Percentiles rank a stretch among this genome's conserved stretches.
These are phyloP conservation scores for Aspergillus mulundensis DNA, from an alignment of 495 filamentous ascomycete genomes.

Conservation along the genomic window DNA sequence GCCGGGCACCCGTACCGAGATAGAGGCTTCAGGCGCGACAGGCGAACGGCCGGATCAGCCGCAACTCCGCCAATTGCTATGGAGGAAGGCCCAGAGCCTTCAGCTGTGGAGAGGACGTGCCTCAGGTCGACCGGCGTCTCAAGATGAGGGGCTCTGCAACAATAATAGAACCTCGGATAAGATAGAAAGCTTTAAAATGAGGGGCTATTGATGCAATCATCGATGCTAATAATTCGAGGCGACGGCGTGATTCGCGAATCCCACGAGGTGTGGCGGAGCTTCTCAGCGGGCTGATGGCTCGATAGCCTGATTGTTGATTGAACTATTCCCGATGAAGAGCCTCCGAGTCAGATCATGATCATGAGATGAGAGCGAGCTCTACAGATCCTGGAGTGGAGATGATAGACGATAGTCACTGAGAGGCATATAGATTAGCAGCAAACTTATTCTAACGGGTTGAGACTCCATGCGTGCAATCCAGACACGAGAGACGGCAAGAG, in stretches of 20 bases:
- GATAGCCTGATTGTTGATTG: conserved; percentile 4
- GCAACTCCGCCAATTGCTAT: neutral
- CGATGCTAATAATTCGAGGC: neutral
- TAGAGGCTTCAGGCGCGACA: neutral
- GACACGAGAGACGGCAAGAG: neutral
- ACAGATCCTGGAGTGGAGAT: conserved; percentile 1
- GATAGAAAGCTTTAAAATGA: conserved; percentile 8
- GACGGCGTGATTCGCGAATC: conserved; percentile 1
- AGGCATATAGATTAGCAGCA: neutral
- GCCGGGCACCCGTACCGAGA: too few species aligned
- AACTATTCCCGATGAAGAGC: neutral
- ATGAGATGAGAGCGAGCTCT: neutral
- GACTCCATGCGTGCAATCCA: neutral
- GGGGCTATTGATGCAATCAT: conserved; percentile 5
- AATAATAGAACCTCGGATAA: conserved; percentile 3
- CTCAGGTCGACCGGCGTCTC: conserved; percentile 18
- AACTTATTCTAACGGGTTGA: neutral
- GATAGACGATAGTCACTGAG: neutral
- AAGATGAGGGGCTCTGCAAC: conserved; percentile 17
- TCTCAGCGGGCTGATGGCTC: neutral
- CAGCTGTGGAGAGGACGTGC: neutral
- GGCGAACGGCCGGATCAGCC: neutral
- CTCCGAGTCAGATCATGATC: neutral
- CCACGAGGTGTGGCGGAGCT: conserved; percentile 4
- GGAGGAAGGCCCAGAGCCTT: neutral